Evolutionary conservation across 2,329 filamentous ascomycete genomes (phyloP).

Genomic region (Myriangium duriaei): DNA sequence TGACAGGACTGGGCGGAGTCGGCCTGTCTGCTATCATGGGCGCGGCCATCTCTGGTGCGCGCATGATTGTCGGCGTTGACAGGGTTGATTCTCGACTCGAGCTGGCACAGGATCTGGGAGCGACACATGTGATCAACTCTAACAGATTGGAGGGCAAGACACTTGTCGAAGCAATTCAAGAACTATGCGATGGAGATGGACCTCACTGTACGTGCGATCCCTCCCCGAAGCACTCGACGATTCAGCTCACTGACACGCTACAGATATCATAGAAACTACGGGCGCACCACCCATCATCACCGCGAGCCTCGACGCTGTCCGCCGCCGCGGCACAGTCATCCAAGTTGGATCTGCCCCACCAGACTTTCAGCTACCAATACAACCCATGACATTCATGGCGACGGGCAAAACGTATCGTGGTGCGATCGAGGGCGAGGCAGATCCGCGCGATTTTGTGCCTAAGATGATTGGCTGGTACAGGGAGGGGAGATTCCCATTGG

Average conservation of each 20-base stretch:
- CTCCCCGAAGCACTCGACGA: not conserved
- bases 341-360: conserved; percentile 38
- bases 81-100: conserved; percentile 25
- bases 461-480: conserved; percentile 39
- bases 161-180: conserved; percentile 25
- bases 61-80: conserved; percentile 31
- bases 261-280: conserved; percentile 36
- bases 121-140: conserved; percentile 28
- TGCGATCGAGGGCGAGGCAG: conserved; percentile 35
- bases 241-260: not conserved
- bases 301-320: conserved; percentile 30
- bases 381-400: conserved; percentile 35
- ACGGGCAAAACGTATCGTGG: conserved; percentile 37
- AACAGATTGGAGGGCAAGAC: conserved; percentile 21
- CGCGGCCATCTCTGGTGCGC: conserved; percentile 31
- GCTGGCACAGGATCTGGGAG: conserved; percentile 29
- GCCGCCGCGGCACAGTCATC: conserved; percentile 36
- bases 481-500: conserved; percentile 35
- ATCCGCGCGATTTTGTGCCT: conserved; percentile 32
- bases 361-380: conserved; percentile 30
- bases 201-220: conserved; percentile 19
- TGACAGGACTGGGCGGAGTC: conserved; percentile 36
- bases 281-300: conserved; percentile 32
- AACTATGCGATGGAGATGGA: conserved; percentile 27
- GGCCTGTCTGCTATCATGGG: conserved; percentile 37